A percentile compares a stretch with the other conserved stretches of the same genome.
Evolutionary conservation across 1,284 basidiomycete genomes (phyloP).

Genomic region (Ceratobasidium sp.): DNA sequence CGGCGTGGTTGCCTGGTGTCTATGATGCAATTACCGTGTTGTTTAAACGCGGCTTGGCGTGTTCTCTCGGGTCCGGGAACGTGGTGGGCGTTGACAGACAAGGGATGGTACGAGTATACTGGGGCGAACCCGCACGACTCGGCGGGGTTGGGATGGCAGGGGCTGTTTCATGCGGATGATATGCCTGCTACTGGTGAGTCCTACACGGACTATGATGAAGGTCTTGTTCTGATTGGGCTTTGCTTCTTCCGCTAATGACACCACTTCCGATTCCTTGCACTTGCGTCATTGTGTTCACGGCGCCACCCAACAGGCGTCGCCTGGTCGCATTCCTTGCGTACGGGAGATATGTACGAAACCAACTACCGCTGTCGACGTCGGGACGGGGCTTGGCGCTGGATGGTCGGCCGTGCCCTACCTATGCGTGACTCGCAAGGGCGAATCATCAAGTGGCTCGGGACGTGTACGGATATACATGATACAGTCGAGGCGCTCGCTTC

Average conservation of each 20-base stretch:
- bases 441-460: conserved; percentile 38
- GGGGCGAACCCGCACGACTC: conserved; percentile 31
- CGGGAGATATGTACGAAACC: conserved; percentile 36
- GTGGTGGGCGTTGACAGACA: neutral
- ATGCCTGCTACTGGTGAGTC: conserved; percentile 27
- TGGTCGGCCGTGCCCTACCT: conserved; percentile 38
- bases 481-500: conserved; percentile 35
- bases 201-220: too few species aligned
- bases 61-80: neutral
- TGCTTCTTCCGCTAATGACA: too few species aligned
- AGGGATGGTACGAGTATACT: conserved; percentile 39
- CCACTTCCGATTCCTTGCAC: too few species aligned
- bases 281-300: too few species aligned
- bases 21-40: neutral
- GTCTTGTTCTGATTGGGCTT: too few species aligned
- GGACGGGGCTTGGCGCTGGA: conserved; percentile 40
- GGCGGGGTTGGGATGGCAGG: conserved; percentile 37
- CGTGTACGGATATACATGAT: conserved; percentile 42
- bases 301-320: conserved; percentile 1
- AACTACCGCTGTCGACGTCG: conserved; percentile 35
- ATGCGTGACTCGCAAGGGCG: conserved; percentile 20
- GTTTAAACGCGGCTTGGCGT: too few species aligned
- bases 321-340: conserved; percentile 30
- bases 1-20: neutral
- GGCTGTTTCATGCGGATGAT: conserved; percentile 34